A percentile compares a stretch with the other conserved stretches of the same genome.
These are phyloP conservation scores for Suillus decipiens DNA, from an alignment of 768 basidiomycete species.

Conservation along the genomic window DNA sequence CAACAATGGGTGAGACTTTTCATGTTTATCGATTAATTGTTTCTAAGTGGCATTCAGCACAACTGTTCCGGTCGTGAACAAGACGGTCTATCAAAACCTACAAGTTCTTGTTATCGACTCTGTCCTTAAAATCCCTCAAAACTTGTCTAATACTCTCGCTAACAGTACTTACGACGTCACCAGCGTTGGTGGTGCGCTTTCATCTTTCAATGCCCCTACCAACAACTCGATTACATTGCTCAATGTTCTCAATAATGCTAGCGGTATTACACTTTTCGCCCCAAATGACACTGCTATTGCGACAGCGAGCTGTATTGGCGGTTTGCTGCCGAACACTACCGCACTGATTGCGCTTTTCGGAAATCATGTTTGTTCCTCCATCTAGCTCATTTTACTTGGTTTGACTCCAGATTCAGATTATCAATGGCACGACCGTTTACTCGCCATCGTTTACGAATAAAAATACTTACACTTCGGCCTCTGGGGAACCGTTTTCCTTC, in stretches of 20 bases:
- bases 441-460: slow-evolving; percentile 46
- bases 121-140: slow-evolving; percentile 55
- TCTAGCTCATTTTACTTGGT: background rate
- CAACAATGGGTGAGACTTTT: slow-evolving; percentile 46
- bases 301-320: slow-evolving; percentile 35
- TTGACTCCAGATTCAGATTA: slow-evolving; percentile 38
- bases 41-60: slow-evolving; percentile 16
- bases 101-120: slow-evolving; percentile 51
- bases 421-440: slow-evolving; percentile 72
- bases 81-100: slow-evolving; percentile 40
- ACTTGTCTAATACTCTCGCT: slow-evolving; percentile 43
- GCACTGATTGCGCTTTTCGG: slow-evolving; percentile 45
- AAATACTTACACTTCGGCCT: slow-evolving; percentile 50
- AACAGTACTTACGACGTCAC: slow-evolving; percentile 42
- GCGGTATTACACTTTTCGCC: slow-evolving; percentile 68
- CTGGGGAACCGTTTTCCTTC: slow-evolving; percentile 55
- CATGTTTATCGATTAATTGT: background rate
- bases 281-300: slow-evolving; percentile 56
- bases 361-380: slow-evolving; percentile 55
- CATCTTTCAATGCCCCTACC: slow-evolving; percentile 16
- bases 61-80: slow-evolving; percentile 39
- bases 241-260: slow-evolving; percentile 35
- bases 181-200: slow-evolving; percentile 35
- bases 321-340: slow-evolving; percentile 45
- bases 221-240: slow-evolving; percentile 27